Conservation (phyloP, 2,329 filamentous ascomycete species). For the Microdochium paspali region DNA sequence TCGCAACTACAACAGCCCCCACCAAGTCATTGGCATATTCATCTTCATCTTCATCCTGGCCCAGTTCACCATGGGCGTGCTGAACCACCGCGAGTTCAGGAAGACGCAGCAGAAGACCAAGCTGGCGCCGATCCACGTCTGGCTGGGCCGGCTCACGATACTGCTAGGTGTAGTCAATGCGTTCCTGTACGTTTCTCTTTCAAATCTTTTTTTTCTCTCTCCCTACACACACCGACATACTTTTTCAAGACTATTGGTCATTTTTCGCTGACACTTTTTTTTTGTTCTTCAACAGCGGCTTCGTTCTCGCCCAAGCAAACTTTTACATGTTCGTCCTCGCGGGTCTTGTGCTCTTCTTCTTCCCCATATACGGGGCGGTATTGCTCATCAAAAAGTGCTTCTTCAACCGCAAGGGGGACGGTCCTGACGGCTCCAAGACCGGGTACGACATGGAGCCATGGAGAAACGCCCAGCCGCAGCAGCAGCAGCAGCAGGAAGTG, state of each 20-base stretch:
- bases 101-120: slow-evolving; percentile 37
- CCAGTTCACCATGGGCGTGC: slow-evolving; percentile 43
- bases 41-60: slow-evolving; percentile 39
- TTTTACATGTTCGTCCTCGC: slow-evolving; percentile 37
- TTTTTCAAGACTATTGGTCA: too few species aligned
- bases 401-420: slow-evolving; percentile 15
- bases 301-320: slow-evolving; percentile 43
- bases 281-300: slow-evolving; percentile 32
- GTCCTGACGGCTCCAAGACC: too few species aligned
- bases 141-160: slow-evolving; percentile 46
- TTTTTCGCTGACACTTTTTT: slow-evolving; percentile 2
- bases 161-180: slow-evolving; percentile 44
- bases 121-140: slow-evolving; percentile 44
- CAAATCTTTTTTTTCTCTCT: not conserved
- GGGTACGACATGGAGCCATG: slow-evolving; percentile 19
- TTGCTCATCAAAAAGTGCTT: slow-evolving; percentile 25
- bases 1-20: slow-evolving; percentile 38
- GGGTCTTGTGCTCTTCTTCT: slow-evolving; percentile 33
- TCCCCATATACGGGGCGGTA: slow-evolving; percentile 26
- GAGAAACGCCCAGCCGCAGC: slow-evolving; percentile 3
- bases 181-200: slow-evolving; percentile 36
- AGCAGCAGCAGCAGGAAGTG: not conserved
- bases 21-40: slow-evolving; percentile 51
- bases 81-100: slow-evolving; percentile 46
- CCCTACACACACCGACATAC: too few species aligned